Conservation (phyloP, 768 basidiomycete species). For the Epithele typhae region DNA sequence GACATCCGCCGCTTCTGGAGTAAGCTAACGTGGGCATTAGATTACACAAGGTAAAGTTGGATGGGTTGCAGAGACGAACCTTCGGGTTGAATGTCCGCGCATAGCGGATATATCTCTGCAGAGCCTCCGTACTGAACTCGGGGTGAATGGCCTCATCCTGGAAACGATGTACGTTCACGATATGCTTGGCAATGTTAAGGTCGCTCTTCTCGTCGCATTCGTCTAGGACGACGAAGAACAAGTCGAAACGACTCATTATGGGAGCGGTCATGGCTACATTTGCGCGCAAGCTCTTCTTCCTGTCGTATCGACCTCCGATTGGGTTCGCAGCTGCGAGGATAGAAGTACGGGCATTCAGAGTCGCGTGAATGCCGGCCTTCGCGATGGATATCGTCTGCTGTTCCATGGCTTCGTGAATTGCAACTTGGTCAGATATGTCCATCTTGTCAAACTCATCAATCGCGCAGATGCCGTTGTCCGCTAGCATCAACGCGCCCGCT, state of each 20-base stretch:
- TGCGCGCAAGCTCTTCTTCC: constrained; percentile 84
- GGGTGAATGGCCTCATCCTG: constrained; percentile 93
- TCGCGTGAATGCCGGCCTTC: constrained; percentile 98
- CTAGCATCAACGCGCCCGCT: constrained; percentile 97
- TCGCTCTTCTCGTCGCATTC: constrained; percentile 94
- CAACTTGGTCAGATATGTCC: constrained; percentile 97
- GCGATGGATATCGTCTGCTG: constrained; percentile 99
- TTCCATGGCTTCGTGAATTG: constrained; percentile 99
- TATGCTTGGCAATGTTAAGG: constrained; percentile 91
- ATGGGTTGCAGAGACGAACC: constrained; percentile 49
- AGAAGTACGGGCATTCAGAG: constrained; percentile 94
- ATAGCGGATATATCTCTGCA: constrained; percentile 96
- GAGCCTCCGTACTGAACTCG: constrained; percentile 94
- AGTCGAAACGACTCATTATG: constrained; percentile 97
- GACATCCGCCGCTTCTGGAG: constrained; percentile 86
- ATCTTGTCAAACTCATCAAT: constrained; percentile 99
- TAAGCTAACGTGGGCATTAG: constrained; percentile 51
- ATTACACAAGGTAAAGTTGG: not conserved
- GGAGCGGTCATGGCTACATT: constrained; percentile 98
- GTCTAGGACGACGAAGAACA: constrained; percentile 97
- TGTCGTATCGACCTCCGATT: constrained; percentile 93
- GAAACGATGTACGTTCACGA: constrained; percentile 96
- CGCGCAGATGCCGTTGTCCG: constrained; percentile 99
- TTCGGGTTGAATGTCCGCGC: constrained; percentile 98
- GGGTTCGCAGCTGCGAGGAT: constrained; percentile 99